Evolutionary conservation across 2,329 filamentous ascomycete genomes (phyloP).

Genomic region (Penicillium frequentans): DNA sequence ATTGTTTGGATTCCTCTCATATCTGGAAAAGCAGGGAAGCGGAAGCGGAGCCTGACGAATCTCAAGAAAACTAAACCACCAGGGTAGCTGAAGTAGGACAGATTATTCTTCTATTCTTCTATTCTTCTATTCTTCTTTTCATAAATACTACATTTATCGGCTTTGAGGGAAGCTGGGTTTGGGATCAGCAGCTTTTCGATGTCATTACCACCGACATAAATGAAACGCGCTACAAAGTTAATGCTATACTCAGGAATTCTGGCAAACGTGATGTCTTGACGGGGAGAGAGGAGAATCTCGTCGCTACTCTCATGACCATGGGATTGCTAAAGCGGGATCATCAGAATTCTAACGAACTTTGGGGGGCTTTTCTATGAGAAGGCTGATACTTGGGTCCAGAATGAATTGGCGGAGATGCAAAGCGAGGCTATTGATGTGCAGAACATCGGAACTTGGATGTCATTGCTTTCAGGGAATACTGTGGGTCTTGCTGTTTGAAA

Average conservation of each 20-base stretch:
- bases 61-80: no score
- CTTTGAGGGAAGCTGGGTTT: slow-evolving; percentile 57
- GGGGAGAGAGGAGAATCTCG: not conserved
- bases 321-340: slow-evolving; percentile 9
- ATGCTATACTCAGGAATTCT: not conserved
- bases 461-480: no score
- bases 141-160: no score
- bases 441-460: no score
- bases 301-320: slow-evolving; percentile 17
- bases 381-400: slow-evolving; percentile 14
- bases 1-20: not conserved
- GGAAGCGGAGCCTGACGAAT: not conserved
- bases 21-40: not conserved
- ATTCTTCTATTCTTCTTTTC: no score
- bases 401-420: not conserved
- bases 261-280: not conserved
- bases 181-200: slow-evolving; percentile 25
- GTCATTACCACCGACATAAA: slow-evolving; percentile 13
- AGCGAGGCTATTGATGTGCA: not conserved
- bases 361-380: slow-evolving; percentile 18
- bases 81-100: no score
- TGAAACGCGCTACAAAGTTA: not conserved
- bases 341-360: not conserved
- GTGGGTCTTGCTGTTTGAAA: not conserved
- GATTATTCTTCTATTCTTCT: no score